Conservation (phyloP, 2,329 filamentous ascomycete species). For the Aspergillus vadensis region DNA sequence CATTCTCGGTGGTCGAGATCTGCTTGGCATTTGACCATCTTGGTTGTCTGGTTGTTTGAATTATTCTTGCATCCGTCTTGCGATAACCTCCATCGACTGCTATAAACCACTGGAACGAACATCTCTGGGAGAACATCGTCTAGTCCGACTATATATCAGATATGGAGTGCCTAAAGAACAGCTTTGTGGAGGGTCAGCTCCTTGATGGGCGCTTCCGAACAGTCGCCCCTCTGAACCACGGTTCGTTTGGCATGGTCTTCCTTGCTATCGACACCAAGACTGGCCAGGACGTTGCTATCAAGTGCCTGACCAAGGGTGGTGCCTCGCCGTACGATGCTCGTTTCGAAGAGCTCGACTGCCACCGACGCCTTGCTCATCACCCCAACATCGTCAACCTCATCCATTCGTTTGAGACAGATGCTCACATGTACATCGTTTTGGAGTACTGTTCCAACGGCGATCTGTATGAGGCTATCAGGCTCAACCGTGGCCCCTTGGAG, state of each 20-base stretch:
- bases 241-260: slow-evolving; percentile 98
- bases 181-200: slow-evolving; percentile 39
- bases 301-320: slow-evolving; percentile 84
- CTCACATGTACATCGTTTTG: slow-evolving; percentile 87
- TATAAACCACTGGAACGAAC: slow-evolving; percentile 2
- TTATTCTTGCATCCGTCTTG: slow-evolving; percentile 21
- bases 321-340: slow-evolving; percentile 76
- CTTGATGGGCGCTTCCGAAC: slow-evolving; percentile 78
- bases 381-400: slow-evolving; percentile 92
- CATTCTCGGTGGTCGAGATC: slow-evolving; percentile 27
- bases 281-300: slow-evolving; percentile 84
- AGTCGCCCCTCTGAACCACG: slow-evolving; percentile 93
- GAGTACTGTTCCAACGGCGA: slow-evolving; percentile 96
- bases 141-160: slow-evolving; percentile 23
- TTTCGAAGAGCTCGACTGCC: slow-evolving; percentile 64
- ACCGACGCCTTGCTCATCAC: slow-evolving; percentile 75
- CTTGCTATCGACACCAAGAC: slow-evolving; percentile 79
- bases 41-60: slow-evolving; percentile 32
- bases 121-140: slow-evolving; percentile 20
- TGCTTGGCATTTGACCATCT: slow-evolving; percentile 26
- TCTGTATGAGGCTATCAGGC: slow-evolving; percentile 94
- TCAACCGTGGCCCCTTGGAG: slow-evolving; percentile 82
- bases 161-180: slow-evolving; percentile 41
- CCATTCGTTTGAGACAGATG: slow-evolving; percentile 86
- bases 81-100: slow-evolving; percentile 7